A percentile compares a stretch with the other conserved stretches of the same genome.
These are phyloP conservation scores for Punctularia strigosozonata DNA, from an alignment of 768 basidiomycete species.

Conservation along the genomic window DNA sequence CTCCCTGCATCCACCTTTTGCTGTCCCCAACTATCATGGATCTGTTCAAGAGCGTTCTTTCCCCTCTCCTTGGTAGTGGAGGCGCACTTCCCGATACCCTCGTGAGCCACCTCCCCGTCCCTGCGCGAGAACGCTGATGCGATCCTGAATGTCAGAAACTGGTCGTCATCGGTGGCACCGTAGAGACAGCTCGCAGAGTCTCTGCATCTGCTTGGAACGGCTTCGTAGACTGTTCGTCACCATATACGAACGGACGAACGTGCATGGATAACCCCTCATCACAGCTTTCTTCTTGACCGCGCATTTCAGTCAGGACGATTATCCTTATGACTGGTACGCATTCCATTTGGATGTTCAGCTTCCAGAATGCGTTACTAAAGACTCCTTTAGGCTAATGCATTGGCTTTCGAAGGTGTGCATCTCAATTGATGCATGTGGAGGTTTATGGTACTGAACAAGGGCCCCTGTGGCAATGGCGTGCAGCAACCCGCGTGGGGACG, in stretches of 20 bases:
- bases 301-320: slow-evolving; percentile 81
- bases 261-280: no score
- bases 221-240: slow-evolving; percentile 67
- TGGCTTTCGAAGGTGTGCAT: slow-evolving; percentile 68
- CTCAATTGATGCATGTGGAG: no score
- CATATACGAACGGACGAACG: no score
- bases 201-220: slow-evolving; percentile 84
- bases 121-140: no score
- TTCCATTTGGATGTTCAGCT: slow-evolving; percentile 8
- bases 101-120: slow-evolving; percentile 6
- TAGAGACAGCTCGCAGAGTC: slow-evolving; percentile 73
- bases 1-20: no score
- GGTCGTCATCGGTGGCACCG: slow-evolving; percentile 82
- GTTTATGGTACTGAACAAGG: slow-evolving; percentile 6
- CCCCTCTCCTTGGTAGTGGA: slow-evolving; percentile 2
- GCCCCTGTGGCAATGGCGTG: slow-evolving; percentile 5
- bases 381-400: slow-evolving; percentile 60
- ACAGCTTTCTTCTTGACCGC: slow-evolving; percentile 82
- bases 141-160: no score
- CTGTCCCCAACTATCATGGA: no score
- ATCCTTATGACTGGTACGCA: slow-evolving; percentile 71
- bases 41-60: not conserved
- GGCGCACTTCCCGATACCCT: not conserved
- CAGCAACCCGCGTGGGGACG: slow-evolving; percentile 89
- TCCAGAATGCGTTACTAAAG: slow-evolving; percentile 4